Evolutionary conservation across 75 land plant genomes (phyloP).

Genomic region (Adiantum capillusveneris): DNA sequence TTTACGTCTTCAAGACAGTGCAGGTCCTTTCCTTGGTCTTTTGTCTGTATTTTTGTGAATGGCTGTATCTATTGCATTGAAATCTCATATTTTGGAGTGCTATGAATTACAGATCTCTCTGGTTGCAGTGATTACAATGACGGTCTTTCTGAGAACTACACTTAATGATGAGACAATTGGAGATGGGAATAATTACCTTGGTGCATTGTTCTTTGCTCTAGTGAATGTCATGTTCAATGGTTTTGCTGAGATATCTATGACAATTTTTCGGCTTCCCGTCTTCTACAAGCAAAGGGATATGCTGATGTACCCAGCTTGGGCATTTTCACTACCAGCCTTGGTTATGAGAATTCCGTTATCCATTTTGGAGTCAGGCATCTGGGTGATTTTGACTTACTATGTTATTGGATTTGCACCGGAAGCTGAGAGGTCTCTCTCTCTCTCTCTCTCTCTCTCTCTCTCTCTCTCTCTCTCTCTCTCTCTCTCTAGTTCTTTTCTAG

Average conservation of each 20-base stretch:
- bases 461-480: too few species aligned
- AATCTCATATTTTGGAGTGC: too few species aligned
- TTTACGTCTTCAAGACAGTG: constrained; percentile 44
- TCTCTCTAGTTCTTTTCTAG: too few species aligned
- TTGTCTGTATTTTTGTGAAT: neutral
- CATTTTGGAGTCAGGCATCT: constrained; percentile 34
- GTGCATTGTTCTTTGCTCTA: constrained; percentile 37
- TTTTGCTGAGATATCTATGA: constrained; percentile 36
- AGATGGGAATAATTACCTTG: constrained; percentile 31
- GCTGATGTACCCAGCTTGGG: constrained; percentile 53
- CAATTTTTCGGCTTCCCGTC: constrained; percentile 37
- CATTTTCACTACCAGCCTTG: constrained; percentile 39
- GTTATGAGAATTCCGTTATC: constrained; percentile 37
- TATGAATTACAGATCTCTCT: constrained; percentile 17
- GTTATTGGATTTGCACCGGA: constrained; percentile 41
- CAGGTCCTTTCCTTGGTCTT: constrained; percentile 28
- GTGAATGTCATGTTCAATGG: constrained; percentile 46
- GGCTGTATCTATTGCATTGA: too few species aligned
- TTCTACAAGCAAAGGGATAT: constrained; percentile 66
- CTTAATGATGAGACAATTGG: constrained; percentile 12
- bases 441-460: neutral
- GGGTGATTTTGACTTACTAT: constrained; percentile 41
- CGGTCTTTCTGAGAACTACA: constrained; percentile 37
- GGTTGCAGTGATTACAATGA: constrained; percentile 31
- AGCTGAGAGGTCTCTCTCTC: constrained; percentile 19